A percentile compares a stretch with the other conserved stretches of the same genome.
phyloP scores from a whole-genome alignment of 352 stramenopile species.

The Phytopythium mirpurense region DNA sequence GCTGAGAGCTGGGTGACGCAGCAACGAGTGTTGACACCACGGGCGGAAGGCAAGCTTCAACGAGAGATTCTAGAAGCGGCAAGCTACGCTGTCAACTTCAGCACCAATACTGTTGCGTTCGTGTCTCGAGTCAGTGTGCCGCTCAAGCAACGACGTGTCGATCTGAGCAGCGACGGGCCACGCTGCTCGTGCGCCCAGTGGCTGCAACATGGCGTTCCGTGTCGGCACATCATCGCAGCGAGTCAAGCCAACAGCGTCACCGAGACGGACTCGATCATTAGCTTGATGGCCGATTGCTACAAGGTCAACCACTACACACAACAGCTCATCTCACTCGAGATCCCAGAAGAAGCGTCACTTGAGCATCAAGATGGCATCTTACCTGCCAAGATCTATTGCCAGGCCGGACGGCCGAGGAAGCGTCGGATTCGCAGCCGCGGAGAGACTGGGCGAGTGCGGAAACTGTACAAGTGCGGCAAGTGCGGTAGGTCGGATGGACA shows the following conservation, averaged over 20 bases:
- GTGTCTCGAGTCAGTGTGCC: conserved; percentile 5
- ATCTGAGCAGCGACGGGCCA: background rate
- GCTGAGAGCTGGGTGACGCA: background rate
- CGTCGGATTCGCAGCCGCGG: conserved; percentile 12
- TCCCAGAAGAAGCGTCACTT: conserved; percentile 7
- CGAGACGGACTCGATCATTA: background rate
- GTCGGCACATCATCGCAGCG: conserved; percentile 11
- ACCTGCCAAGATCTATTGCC: background rate
- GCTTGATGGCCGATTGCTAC: conserved; percentile 8
- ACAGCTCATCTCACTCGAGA: background rate
- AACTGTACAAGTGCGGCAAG: conserved; percentile 7
- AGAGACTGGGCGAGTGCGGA: conserved; percentile 4
- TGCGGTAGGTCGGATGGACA: conserved; percentile 5
- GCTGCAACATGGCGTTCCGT: conserved; percentile 9
- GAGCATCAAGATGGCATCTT: background rate
- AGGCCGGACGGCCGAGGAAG: conserved; percentile 14
- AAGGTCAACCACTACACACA: conserved; percentile 3
- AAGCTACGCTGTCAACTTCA: conserved; percentile 8
- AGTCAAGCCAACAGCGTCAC: background rate
- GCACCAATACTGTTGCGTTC: conserved; percentile 7
- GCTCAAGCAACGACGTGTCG: conserved; percentile 8
- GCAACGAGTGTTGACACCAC: conserved; percentile 6
- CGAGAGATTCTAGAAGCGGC: conserved; percentile 3
- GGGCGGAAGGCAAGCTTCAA: conserved; percentile 10
- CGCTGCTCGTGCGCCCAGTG: conserved; percentile 7